phyloP scores from a whole-genome alignment of 208 protist species.

The Leishmania gerbilli region DNA sequence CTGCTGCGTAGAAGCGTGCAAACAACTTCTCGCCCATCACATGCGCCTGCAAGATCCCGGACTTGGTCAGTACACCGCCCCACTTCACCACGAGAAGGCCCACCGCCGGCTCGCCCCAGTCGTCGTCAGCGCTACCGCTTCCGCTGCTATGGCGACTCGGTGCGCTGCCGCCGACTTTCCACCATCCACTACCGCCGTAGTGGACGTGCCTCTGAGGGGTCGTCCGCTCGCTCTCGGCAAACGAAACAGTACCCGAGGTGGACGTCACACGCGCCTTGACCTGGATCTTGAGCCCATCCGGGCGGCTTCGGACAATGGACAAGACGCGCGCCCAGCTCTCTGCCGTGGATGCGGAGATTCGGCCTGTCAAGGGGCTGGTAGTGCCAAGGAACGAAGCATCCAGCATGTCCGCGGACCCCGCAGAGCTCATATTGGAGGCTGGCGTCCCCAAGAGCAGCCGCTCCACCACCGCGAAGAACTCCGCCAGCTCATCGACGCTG shows the following conservation, averaged over 20 bases:
- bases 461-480: slow-evolving; percentile 27
- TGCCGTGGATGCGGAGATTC: slow-evolving; percentile 7
- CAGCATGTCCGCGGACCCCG: neutral
- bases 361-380: neutral
- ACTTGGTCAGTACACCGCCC: slow-evolving; percentile 52
- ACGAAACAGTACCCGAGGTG: slow-evolving; percentile 24
- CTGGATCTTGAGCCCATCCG: slow-evolving; percentile 44
- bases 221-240: slow-evolving; percentile 15
- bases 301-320: slow-evolving; percentile 42
- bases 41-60: slow-evolving; percentile 48
- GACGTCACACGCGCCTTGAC: slow-evolving; percentile 28
- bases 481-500: slow-evolving; percentile 21
- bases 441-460: slow-evolving; percentile 14
- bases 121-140: slow-evolving; percentile 12
- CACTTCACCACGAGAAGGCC: slow-evolving; percentile 65
- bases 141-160: neutral
- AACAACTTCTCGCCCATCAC: slow-evolving; percentile 56
- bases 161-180: neutral
- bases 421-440: neutral
- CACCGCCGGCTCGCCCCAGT: slow-evolving; percentile 8
- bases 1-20: slow-evolving; percentile 58
- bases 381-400: slow-evolving; percentile 16
- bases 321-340: slow-evolving; percentile 49
- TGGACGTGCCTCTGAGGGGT: neutral
- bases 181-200: neutral